These are phyloP conservation scores for Clonostachys rosea DNA, from an alignment of 2,329 filamentous ascomycete genomes.

Conservation along the genomic window DNA sequence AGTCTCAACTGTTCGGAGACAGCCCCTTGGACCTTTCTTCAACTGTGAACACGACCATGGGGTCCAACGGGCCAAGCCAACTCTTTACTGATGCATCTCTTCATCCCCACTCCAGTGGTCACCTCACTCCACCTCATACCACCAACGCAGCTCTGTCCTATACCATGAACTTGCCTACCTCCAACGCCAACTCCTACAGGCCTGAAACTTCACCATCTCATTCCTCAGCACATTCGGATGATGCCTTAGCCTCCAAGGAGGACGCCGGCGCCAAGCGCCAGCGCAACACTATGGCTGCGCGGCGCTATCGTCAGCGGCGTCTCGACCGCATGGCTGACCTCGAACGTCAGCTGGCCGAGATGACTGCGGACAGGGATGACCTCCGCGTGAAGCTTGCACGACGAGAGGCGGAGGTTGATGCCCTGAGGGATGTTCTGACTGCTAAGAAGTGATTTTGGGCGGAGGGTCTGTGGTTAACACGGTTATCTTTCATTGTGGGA, in stretches of 20 bases:
- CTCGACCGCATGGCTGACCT: conserved; percentile 61
- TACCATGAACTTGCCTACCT: background rate
- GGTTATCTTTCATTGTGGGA: too few species aligned
- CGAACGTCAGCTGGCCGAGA: conserved; percentile 52
- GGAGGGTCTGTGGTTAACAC: too few species aligned
- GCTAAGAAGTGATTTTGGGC: conserved; percentile 11
- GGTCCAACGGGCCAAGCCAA: background rate
- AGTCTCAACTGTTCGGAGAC: too few species aligned
- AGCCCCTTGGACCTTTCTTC: too few species aligned
- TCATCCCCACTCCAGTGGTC: background rate
- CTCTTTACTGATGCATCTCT: background rate
- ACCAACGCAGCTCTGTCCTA: background rate
- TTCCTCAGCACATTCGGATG: conserved; percentile 1
- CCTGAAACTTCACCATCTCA: background rate
- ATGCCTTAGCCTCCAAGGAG: conserved; percentile 8
- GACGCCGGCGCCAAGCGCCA: conserved; percentile 46
- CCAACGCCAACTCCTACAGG: background rate
- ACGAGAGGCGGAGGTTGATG: conserved; percentile 60
- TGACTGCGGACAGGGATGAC: conserved; percentile 59
- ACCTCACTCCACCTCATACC: background rate
- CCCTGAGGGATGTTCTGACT: conserved; percentile 46
- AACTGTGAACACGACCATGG: too few species aligned
- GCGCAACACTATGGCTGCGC: conserved; percentile 67
- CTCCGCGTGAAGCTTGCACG: conserved; percentile 57
- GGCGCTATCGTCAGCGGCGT: conserved; percentile 67